These are phyloP conservation scores for Quercus wislizeni DNA, from an alignment of 306 rosid species.

Conservation along the genomic window DNA sequence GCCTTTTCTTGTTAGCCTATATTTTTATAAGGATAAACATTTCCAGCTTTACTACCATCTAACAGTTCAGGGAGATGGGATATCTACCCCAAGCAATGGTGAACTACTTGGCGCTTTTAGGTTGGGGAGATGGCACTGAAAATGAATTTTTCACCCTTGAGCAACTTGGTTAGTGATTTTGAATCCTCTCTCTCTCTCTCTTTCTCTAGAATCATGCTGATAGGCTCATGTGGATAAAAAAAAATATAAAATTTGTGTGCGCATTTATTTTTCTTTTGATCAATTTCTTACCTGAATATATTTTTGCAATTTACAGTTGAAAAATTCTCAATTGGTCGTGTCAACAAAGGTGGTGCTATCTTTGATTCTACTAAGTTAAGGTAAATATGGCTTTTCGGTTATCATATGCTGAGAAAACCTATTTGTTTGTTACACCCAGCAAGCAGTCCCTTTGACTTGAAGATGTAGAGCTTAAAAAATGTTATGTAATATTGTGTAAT, in stretches of 20 bases:
- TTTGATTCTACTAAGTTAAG: slow-evolving; percentile 81
- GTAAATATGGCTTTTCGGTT: slow-evolving; percentile 27
- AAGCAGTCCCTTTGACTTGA: slow-evolving; percentile 1
- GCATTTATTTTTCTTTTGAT: neutral
- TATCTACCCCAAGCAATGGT: slow-evolving; percentile 90
- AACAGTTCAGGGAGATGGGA: slow-evolving; percentile 96
- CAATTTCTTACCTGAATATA: slow-evolving; percentile 21
- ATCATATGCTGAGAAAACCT: slow-evolving; percentile 7
- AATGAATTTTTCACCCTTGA: slow-evolving; percentile 79
- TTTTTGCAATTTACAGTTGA: slow-evolving; percentile 55
- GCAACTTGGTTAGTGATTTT: slow-evolving; percentile 70
- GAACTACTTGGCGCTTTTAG: slow-evolving; percentile 91
- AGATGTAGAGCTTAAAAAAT: neutral
- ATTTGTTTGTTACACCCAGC: neutral
- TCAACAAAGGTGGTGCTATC: slow-evolving; percentile 91
- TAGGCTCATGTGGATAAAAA: neutral
- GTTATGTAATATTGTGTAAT: neutral
- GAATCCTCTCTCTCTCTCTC: slow-evolving; percentile 1
- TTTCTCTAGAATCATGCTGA: neutral
- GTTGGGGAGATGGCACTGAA: slow-evolving; percentile 99
- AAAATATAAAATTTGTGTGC: neutral
- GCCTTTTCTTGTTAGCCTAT: neutral
- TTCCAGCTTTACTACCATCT: slow-evolving; percentile 21
- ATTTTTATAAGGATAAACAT: slow-evolving; percentile 5
- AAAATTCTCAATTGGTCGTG: slow-evolving; percentile 78